Base-by-base conservation (phyloP, 192 early-diverging fungal species). In the Chytriomyces sp. region DNA sequence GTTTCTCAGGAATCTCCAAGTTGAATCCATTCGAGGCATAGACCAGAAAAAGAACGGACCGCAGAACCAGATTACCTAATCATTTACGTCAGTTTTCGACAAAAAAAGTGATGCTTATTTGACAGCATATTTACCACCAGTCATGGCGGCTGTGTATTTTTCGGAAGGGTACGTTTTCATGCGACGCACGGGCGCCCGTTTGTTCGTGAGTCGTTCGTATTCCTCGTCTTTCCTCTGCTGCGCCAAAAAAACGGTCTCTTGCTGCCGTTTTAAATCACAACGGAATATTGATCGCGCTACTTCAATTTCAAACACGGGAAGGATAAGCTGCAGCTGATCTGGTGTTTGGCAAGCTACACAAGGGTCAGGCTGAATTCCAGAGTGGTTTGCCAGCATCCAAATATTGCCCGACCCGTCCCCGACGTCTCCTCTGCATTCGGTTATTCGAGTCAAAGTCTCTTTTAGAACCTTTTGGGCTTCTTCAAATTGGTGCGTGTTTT, bases 131-230 rank as follows among this genome's bases (percentile, higher is more conserved):
- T 35, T 24, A 69, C 68, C 68, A 50, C 83, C 80, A 70, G 73
- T 79, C 47, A 60, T 73, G 16, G 24, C n/a, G 5, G 49, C 18
- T 43, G 77, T 44, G 8, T 72, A 61, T n/a, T 77, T 53, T 45
- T 83, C 79, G 23, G 53, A 45, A 6, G 72, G 61, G 6, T 11
- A 16, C 16, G 60, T 72, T 8, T 50, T 7, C 9, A 76, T 7
- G 5, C 10, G n/a, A 35, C 49, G 65, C 6, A 60, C 2, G 7
- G 16, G 64, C 65, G 75, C n/a, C 11, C 46, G 43, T 53, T 84
- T 84, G 43, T 79, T 80, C 5, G 78, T 85, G 5, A 85, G 77
- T 43, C 81, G 68, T 18, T 60, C 72, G 45, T 80, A 69, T 24
- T 82, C 74, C n/a, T 49, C 46, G 46, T 64, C 79, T 49, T 81